A percentile compares a stretch with the other conserved stretches of the same genome.
phyloP scores from a whole-genome alignment of 2,329 filamentous ascomycete species.

The Calonectria honghensis region DNA sequence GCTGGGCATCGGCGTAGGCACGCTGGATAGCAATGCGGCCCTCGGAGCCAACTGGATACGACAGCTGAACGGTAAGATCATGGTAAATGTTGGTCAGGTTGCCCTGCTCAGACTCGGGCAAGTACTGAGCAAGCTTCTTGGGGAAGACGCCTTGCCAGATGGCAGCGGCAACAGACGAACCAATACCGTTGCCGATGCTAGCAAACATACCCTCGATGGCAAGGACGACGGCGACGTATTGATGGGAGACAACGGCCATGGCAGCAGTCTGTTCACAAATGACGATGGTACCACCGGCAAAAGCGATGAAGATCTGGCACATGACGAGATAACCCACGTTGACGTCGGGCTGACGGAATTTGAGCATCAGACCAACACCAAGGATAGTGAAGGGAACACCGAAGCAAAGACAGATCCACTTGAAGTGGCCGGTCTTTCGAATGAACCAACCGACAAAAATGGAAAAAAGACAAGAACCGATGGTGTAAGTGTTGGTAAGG shows the following conservation, averaged over 20 bases:
- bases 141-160: conserved; percentile 59
- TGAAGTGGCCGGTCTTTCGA: conserved; percentile 70
- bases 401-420: conserved; percentile 71
- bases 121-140: conserved; percentile 57
- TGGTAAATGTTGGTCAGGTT: conserved; percentile 65
- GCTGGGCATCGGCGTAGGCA: conserved; percentile 67
- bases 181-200: conserved; percentile 40
- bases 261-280: conserved; percentile 42
- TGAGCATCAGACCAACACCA: conserved; percentile 74
- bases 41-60: conserved; percentile 61
- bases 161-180: conserved; percentile 35
- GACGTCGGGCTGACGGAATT: conserved; percentile 72
- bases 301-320: conserved; percentile 49
- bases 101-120: conserved; percentile 58
- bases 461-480: conserved; percentile 69
- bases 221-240: conserved; percentile 38
- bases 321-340: conserved; percentile 73
- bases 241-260: conserved; percentile 39
- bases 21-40: conserved; percentile 63
- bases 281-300: conserved; percentile 40
- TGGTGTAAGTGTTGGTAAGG: conserved; percentile 68
- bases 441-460: conserved; percentile 70
- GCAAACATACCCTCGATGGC: conserved; percentile 42
- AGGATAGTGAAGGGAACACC: conserved; percentile 73
- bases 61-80: conserved; percentile 56